phyloP scores from a whole-genome alignment of 352 stramenopile species.

The Aphanomyces stellatus region DNA sequence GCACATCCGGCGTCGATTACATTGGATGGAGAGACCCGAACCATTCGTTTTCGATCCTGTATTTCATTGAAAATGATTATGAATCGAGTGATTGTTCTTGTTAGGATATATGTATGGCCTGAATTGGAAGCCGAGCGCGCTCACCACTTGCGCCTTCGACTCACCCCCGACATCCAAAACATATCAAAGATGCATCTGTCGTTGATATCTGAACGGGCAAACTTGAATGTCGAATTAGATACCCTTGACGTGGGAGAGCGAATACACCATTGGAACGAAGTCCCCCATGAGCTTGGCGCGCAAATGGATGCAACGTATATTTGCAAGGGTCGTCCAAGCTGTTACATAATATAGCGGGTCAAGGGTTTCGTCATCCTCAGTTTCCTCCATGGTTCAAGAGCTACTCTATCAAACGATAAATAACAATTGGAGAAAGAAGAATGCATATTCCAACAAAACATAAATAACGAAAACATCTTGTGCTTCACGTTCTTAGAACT shows the following conservation, averaged over 20 bases:
- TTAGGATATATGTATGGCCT: background rate
- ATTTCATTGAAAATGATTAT: background rate
- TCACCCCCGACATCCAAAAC: too few relatives aligned
- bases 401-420: too few relatives aligned
- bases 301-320: background rate
- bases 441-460: too few relatives aligned
- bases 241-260: background rate
- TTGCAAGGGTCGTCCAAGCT: too few relatives aligned
- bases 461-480: too few relatives aligned
- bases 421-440: too few relatives aligned
- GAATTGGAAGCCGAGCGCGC: too few relatives aligned
- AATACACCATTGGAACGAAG: background rate
- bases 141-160: too few relatives aligned
- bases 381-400: too few relatives aligned
- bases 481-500: too few relatives aligned
- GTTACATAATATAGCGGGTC: too few relatives aligned
- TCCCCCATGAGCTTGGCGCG: background rate
- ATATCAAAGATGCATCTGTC: background rate
- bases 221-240: background rate
- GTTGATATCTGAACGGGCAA: background rate
- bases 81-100: background rate
- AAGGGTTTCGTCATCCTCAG: too few relatives aligned
- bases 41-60: background rate
- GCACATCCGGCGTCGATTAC: background rate
- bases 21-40: background rate